These are phyloP conservation scores for Epichloe baconii DNA, from an alignment of 2,329 filamentous ascomycete genomes.

Conservation along the genomic window DNA sequence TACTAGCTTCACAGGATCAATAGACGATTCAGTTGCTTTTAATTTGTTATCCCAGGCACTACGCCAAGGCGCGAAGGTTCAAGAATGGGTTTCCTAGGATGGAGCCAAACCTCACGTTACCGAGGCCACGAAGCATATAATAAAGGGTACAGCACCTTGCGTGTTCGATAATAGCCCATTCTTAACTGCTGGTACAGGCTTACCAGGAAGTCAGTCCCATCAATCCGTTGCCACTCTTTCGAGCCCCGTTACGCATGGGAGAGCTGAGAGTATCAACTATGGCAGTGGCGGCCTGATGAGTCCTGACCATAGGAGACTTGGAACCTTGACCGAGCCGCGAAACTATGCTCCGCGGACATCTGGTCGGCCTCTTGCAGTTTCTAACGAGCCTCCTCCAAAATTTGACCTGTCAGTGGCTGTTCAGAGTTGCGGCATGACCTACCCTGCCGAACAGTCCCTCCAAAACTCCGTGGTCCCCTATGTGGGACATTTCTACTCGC, in stretches of 20 bases:
- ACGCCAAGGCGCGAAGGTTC: neutral
- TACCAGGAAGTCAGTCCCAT: conserved; percentile 4
- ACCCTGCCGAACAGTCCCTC: neutral
- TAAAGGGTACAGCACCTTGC: neutral
- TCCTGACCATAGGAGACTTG: conserved; percentile 4
- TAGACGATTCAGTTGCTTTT: neutral
- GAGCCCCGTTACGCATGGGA: neutral
- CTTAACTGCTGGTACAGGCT: neutral
- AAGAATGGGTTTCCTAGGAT: conserved; percentile 4
- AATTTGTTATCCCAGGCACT: conserved; percentile 3
- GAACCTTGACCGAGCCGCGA: conserved; percentile 26
- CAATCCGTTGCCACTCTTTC: conserved; percentile 2
- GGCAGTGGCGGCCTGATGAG: conserved; percentile 5
- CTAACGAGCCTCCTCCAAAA: conserved; percentile 23
- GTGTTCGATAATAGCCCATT: neutral
- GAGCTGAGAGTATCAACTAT: neutral
- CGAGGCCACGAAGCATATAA: neutral
- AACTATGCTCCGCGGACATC: conserved; percentile 26
- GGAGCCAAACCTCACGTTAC: conserved; percentile 2
- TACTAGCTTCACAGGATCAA: conserved; percentile 3
- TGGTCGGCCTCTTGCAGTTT: conserved; percentile 10
- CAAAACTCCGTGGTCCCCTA: neutral
- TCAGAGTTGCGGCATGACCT: neutral
- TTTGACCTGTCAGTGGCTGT: conserved; percentile 16
- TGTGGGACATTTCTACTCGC: neutral